These are phyloP conservation scores for Leccinellum albellum DNA, from an alignment of 768 basidiomycete species.

Conservation along the genomic window DNA sequence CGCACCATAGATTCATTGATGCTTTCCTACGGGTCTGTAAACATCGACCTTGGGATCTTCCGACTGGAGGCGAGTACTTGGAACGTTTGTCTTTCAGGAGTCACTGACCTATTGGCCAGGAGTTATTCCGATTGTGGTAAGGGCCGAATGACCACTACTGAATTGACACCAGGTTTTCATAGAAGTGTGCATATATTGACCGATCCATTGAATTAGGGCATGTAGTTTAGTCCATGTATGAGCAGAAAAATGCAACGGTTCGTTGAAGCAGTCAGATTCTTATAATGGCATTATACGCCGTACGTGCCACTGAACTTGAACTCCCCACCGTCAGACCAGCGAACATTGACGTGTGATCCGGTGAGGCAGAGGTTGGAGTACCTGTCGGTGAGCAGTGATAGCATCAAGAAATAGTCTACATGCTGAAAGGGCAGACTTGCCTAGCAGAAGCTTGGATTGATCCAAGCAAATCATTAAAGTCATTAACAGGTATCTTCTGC, in stretches of 20 bases:
- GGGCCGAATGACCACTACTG: constrained; percentile 5
- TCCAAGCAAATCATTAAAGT: constrained; percentile 36
- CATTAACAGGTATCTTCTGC: constrained; percentile 40
- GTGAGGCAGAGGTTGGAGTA: constrained; percentile 39
- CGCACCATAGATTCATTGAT: constrained; percentile 61
- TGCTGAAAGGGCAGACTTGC: constrained; percentile 21
- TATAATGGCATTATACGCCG: constrained; percentile 21
- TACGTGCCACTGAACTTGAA: constrained; percentile 57
- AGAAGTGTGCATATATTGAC: background rate
- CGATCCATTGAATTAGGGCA: background rate
- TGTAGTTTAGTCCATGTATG: background rate
- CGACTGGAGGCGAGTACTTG: constrained; percentile 56
- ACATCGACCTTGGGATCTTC: constrained; percentile 43
- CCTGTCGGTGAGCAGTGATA: constrained; percentile 21
- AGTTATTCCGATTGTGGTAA: constrained; percentile 25
- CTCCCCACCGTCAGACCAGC: constrained; percentile 46
- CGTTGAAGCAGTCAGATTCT: background rate
- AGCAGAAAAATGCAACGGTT: background rate
- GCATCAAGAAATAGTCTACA: background rate
- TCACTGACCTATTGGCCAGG: constrained; percentile 16
- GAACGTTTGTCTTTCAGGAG: background rate
- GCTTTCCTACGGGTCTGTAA: constrained; percentile 49
- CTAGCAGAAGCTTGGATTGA: constrained; percentile 33
- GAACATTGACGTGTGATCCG: constrained; percentile 41
- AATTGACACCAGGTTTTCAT: constrained; percentile 4